These are phyloP conservation scores for Acacia concinna DNA, from an alignment of 331 rosid species.

Conservation along the genomic window DNA sequence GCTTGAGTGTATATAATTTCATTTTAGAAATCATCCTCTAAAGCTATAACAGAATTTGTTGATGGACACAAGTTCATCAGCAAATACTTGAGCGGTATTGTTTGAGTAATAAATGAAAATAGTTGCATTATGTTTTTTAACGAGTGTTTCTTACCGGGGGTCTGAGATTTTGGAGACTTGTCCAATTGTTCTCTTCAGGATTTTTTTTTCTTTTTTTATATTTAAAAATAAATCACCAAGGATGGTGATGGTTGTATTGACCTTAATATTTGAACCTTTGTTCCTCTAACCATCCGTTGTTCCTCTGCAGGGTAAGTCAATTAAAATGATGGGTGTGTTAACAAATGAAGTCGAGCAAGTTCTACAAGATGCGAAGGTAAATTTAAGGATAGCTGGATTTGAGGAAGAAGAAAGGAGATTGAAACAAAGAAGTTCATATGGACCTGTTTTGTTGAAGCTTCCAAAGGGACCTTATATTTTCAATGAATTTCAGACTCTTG, in stretches of 20 bases:
- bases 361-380: slow-evolving; percentile 58
- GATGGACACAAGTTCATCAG: not conserved
- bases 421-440: slow-evolving; percentile 67
- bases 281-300: slow-evolving; percentile 16
- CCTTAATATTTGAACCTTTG: slow-evolving; percentile 12
- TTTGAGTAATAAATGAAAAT: not conserved
- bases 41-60: not conserved
- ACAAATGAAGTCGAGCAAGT: slow-evolving; percentile 76
- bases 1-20: not conserved
- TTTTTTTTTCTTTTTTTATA: not conserved
- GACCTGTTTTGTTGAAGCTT: slow-evolving; percentile 58
- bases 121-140: slow-evolving; percentile 9
- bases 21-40: slow-evolving; percentile 3
- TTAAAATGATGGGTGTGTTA: slow-evolving; percentile 90
- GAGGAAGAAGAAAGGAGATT: slow-evolving; percentile 82
- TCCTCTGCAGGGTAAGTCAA: slow-evolving; percentile 59
- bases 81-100: not conserved
- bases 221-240: not conserved
- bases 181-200: slow-evolving; percentile 4
- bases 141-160: not conserved
- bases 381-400: slow-evolving; percentile 88
- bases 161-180: not conserved
- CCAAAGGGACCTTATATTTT: slow-evolving; percentile 93
- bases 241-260: not conserved
- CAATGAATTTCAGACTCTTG: slow-evolving; percentile 73